Conservation (phyloP, 1,284 basidiomycete genomes). For the Xanthoconium separans region DNA sequence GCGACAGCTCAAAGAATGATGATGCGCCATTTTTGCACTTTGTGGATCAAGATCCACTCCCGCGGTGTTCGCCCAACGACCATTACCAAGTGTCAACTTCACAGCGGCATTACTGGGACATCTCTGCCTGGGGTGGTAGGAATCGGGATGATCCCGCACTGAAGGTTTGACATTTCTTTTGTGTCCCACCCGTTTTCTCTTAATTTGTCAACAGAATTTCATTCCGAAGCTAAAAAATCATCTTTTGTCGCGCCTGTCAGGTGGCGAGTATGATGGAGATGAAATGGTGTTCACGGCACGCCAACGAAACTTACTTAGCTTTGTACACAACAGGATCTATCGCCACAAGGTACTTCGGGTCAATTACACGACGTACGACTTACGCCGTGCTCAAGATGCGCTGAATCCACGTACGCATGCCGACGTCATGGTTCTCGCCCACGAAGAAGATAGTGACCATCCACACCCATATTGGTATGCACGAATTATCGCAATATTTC, state of each 20-base stretch:
- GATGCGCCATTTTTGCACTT: constrained; percentile 11
- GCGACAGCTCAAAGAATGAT: not conserved
- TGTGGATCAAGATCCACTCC: constrained; percentile 15
- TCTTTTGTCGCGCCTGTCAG: constrained; percentile 24
- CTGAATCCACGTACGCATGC: not conserved
- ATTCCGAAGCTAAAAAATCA: constrained; percentile 31
- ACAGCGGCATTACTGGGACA: constrained; percentile 13
- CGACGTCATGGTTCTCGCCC: not conserved
- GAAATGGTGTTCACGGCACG: constrained; percentile 23
- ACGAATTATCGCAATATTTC: not conserved
- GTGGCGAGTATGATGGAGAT: constrained; percentile 27
- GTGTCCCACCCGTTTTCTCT: too few relatives aligned
- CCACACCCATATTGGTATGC: not conserved
- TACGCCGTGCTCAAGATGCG: not conserved
- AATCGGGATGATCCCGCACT: too few relatives aligned
- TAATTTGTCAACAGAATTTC: constrained; percentile 29
- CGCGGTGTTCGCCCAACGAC: not conserved
- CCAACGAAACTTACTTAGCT: constrained; percentile 20
- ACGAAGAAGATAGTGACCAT: not conserved
- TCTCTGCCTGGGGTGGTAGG: constrained; percentile 22
- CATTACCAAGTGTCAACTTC: constrained; percentile 27
- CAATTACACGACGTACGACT: constrained; percentile 19
- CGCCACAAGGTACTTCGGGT: constrained; percentile 16
- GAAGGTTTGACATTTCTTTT: too few relatives aligned
- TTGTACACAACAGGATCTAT: constrained; percentile 20